These are phyloP conservation scores for Rhizoclosmatium sp. DNA, from an alignment of 192 early-diverging fungal species.

Conservation along the genomic window DNA sequence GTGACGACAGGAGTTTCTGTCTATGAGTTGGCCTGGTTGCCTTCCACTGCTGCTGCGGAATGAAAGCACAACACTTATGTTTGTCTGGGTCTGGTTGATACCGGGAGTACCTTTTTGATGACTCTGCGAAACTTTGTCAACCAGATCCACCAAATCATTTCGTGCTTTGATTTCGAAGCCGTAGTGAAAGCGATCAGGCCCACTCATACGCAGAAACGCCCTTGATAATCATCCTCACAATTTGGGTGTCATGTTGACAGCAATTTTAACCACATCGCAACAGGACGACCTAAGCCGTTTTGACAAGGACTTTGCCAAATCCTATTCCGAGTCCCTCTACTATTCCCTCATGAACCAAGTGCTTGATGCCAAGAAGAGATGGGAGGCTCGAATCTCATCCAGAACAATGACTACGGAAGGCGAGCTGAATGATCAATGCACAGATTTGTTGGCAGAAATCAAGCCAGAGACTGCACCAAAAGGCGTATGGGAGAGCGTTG, in stretches of 20 bases:
- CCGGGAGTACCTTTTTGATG: no score
- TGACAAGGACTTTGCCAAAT: not conserved
- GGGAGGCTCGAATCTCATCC: constrained; percentile 4
- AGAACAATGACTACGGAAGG: not conserved
- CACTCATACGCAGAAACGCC: not conserved
- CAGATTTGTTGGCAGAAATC: constrained; percentile 5
- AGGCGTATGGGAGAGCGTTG: constrained; percentile 4
- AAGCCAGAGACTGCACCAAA: not conserved
- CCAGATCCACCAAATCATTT: no score
- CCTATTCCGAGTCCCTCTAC: constrained; percentile 1
- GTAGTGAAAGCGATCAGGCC: no score
- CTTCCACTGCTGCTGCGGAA: no score
- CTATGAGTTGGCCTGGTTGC: no score
- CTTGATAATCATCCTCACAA: not conserved
- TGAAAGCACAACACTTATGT: no score
- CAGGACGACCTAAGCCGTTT: not conserved
- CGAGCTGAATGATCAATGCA: not conserved
- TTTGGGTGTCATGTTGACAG: not conserved
- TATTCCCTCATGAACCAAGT: not conserved
- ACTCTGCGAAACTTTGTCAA: no score
- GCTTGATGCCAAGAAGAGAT: not conserved
- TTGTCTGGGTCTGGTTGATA: no score
- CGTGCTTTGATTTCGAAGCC: no score
- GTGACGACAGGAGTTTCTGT: no score
- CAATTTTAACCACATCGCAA: not conserved